phyloP scores from a whole-genome alignment of 2,329 filamentous ascomycete genomes.

The Elsinoe batatas region DNA sequence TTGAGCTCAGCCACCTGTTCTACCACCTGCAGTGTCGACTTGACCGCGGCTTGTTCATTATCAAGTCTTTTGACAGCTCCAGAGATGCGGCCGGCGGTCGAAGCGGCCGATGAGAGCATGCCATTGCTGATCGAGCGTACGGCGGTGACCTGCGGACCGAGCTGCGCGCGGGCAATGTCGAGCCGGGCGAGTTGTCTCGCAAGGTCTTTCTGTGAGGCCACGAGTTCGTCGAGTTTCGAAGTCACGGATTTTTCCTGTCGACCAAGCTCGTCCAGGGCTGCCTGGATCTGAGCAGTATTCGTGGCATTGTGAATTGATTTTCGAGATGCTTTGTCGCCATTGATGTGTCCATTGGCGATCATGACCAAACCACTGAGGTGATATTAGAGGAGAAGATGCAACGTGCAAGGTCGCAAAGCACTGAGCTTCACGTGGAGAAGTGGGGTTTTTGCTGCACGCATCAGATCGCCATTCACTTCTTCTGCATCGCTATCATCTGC shows the following conservation, averaged over 20 bases:
- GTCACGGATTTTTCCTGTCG: constrained; percentile 65
- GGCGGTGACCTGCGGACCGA: constrained; percentile 77
- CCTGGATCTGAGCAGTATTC: constrained; percentile 68
- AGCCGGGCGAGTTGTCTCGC: constrained; percentile 77
- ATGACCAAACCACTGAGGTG: constrained; percentile 1
- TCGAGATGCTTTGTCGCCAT: not conserved
- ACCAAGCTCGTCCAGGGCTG: constrained; percentile 65
- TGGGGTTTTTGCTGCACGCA: not conserved
- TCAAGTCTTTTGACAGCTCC: constrained; percentile 80
- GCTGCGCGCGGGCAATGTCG: constrained; percentile 77
- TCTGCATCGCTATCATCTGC: no score
- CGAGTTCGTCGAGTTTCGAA: constrained; percentile 61
- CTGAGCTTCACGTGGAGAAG: not conserved
- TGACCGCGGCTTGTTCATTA: constrained; percentile 81
- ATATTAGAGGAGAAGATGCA: not conserved
- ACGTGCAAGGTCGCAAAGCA: not conserved
- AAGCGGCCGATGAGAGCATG: constrained; percentile 79
- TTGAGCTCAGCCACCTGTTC: constrained; percentile 96
- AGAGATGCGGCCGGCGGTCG: constrained; percentile 77
- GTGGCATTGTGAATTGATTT: constrained; percentile 55
- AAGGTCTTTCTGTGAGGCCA: constrained; percentile 77
- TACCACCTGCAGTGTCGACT: constrained; percentile 80
- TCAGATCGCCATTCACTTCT: no score
- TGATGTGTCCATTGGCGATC: constrained; percentile 8
- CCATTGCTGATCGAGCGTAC: constrained; percentile 76